Conservation (phyloP, 331 rosid species). For the Spiraea crenata region DNA sequence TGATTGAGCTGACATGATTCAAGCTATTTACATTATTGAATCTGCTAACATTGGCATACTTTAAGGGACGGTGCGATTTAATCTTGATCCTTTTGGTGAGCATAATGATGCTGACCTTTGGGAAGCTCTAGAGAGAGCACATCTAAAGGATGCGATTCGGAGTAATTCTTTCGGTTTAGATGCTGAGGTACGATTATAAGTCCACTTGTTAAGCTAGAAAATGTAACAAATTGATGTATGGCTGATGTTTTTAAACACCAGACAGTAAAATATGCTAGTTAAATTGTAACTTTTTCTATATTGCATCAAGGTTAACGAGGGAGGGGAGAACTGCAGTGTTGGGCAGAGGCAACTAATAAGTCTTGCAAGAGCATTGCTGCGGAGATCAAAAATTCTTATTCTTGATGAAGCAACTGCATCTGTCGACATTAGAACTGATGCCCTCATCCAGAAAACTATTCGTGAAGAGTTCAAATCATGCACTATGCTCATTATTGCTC, state of each 20-base stretch:
- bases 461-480: conserved; percentile 77
- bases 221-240: too few relatives aligned
- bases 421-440: conserved; percentile 87
- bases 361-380: conserved; percentile 79
- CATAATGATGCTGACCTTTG: conserved; percentile 85
- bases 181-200: conserved; percentile 53
- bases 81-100: conserved; percentile 82
- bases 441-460: conserved; percentile 82
- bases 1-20: too few relatives aligned
- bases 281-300: not conserved
- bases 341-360: conserved; percentile 91
- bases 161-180: conserved; percentile 76
- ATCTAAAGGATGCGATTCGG: conserved; percentile 68
- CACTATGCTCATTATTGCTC: conserved; percentile 90
- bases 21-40: not conserved
- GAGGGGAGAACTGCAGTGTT: conserved; percentile 91
- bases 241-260: not conserved
- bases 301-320: conserved; percentile 66
- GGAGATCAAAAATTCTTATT: conserved; percentile 82
- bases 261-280: too few relatives aligned
- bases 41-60: not conserved
- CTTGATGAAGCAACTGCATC: conserved; percentile 96
- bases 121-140: conserved; percentile 90
- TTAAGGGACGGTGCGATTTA: conserved; percentile 81
- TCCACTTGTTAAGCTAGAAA: not conserved